Evolutionary conservation across 108 stramenopile species (phyloP), one percentile per base, ranked within the genome.

Genomic region (Parietichytrium sp.): DNA sequence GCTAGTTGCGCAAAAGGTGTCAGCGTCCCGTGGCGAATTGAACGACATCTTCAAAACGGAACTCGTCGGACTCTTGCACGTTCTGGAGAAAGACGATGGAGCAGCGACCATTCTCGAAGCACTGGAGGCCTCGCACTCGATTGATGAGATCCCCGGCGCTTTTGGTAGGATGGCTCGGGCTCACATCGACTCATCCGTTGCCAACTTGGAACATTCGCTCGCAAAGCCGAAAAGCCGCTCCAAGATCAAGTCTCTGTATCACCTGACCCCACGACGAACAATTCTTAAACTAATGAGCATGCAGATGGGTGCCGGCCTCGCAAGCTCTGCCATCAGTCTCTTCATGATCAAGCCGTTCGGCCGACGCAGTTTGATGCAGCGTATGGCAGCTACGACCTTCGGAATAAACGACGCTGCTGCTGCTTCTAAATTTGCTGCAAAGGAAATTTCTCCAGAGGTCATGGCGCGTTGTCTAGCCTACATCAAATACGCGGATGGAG

Each of bases 361-460:
- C 15, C 61, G 25, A 10, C 61, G 61, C 61, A 72, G 61, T 27
- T 25, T 72, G n/a, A 72, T 72, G 61, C 61, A 72, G 61, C 61
- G 61, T 2, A 72, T 72, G 61, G 61, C 61, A 16, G 25, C 20
- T 25, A 72, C 61, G 20, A 23, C 61, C n/a, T 42, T 72, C 0
- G 61, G 61, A 6, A 45, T 72, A 0, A 27, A 10, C 2, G 61
- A 72, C n/a, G 18, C 61, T 15, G 61, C 36, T 1, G 61, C 36
- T 6, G 38, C 45, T 7, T 33, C 61, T 25, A 10, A 33, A 12
- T 10, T 72, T 12, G 61, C 61, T 15, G 18, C 61, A 31, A 18
- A 10, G 33, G 45, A 72, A n/a, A n/a, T 72, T n/a, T 23, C 20
- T 38, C 29, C 61, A 47, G 61, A 72, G 20, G 42, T 72, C 6